phyloP scores from a whole-genome alignment of 1,284 basidiomycete species.

The Coniferiporia sulphurascens region DNA sequence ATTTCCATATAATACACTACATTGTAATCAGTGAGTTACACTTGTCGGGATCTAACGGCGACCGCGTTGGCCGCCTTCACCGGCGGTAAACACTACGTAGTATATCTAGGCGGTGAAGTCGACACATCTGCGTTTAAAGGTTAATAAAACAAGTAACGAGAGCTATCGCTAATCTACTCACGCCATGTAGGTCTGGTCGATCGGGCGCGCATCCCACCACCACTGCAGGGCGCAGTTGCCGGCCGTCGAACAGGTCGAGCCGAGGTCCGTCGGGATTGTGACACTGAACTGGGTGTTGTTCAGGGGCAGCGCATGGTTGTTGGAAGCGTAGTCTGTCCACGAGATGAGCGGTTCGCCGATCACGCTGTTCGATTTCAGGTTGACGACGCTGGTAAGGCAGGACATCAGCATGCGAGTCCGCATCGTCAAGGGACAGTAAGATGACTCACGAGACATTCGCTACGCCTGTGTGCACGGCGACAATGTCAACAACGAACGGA shows the following conservation, averaged over 20 bases:
- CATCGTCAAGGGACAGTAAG: too few relatives aligned
- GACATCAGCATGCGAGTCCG: neutral
- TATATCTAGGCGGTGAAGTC: neutral
- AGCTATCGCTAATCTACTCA: neutral
- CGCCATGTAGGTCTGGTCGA: slow-evolving; percentile 6
- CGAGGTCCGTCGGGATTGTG: neutral
- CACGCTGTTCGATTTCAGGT: neutral
- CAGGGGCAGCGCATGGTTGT: neutral
- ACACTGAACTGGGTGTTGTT: slow-evolving; percentile 1
- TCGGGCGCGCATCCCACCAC: slow-evolving; percentile 4
- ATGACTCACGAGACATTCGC: slow-evolving; percentile 1
- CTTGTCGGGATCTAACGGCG: too few relatives aligned
- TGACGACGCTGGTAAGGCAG: neutral
- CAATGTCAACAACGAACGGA: neutral
- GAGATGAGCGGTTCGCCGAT: neutral
- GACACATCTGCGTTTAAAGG: neutral
- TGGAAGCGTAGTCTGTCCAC: slow-evolving; percentile 1
- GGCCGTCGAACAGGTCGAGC: neutral
- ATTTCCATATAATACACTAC: too few relatives aligned
- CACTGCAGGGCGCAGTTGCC: slow-evolving; percentile 3
- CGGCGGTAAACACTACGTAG: too few relatives aligned
- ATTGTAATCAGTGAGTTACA: too few relatives aligned
- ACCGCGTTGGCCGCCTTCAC: too few relatives aligned
- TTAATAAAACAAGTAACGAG: neutral
- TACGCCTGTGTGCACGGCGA: slow-evolving; percentile 1